Evolutionary conservation across 202 grass and related monocot genomes (phyloP).

Genomic region (Thinopyrum obtusiflorum): DNA sequence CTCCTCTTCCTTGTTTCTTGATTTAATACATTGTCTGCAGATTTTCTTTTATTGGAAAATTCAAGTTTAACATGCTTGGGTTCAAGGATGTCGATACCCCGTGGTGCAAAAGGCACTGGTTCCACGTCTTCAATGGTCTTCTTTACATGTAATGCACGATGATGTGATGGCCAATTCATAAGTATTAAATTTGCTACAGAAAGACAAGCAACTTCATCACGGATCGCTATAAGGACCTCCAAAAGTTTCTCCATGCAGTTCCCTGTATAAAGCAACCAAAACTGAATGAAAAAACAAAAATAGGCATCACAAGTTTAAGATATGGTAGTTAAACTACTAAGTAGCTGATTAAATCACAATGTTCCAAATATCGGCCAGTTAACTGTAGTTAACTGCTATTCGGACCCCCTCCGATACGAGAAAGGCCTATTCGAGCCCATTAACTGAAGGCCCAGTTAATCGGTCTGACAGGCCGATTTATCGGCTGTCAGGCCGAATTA

Average conservation of each 20-base stretch:
- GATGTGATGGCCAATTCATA: conserved; percentile 91
- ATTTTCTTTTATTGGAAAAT: conserved; percentile 84
- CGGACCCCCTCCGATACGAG: no score
- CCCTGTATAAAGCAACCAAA: conserved; percentile 49
- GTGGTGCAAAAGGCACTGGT: conserved; percentile 58
- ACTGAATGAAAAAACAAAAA: conserved; percentile 22
- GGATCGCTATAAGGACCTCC: conserved; percentile 87
- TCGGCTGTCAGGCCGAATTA: no score
- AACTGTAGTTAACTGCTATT: no score
- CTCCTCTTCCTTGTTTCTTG: conserved; percentile 46
- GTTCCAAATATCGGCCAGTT: no score
- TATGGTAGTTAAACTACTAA: conserved; percentile 4
- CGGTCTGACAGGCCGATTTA: no score
- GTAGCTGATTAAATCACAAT: background rate
- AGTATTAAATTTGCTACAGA: conserved; percentile 77
- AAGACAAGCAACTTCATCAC: conserved; percentile 85
- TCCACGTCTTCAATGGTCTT: conserved; percentile 68
- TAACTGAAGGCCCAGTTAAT: no score
- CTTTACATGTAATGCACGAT: conserved; percentile 86
- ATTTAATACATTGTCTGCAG: conserved; percentile 36
- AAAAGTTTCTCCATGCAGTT: conserved; percentile 98
- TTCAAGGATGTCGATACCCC: conserved; percentile 77
- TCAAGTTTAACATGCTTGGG: conserved; percentile 77
- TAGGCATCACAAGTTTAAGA: conserved; percentile 13
- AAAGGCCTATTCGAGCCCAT: no score